Percentiles rank a stretch among this genome's conserved stretches.
These are phyloP conservation scores for Epithemia pelagica DNA, from an alignment of 108 stramenopile species.

Conservation along the genomic window DNA sequence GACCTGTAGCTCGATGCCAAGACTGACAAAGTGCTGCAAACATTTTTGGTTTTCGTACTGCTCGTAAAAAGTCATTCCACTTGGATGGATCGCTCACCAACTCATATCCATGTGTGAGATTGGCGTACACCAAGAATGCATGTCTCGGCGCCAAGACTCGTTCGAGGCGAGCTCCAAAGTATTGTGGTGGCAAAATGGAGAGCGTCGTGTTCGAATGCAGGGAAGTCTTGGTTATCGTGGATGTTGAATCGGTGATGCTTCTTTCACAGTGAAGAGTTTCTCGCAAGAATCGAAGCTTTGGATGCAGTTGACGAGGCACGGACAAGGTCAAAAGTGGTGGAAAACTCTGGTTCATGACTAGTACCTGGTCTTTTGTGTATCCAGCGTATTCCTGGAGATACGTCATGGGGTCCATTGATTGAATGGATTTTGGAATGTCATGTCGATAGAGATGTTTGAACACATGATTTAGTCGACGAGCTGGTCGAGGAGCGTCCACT, in stretches of 20 bases:
- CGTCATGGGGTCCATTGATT: conserved; percentile 27
- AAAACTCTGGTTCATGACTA: conserved; percentile 47
- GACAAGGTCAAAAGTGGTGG: conserved; percentile 65
- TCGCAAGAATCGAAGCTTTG: conserved; percentile 70
- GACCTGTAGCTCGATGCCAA: conserved; percentile 17
- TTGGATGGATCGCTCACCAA: conserved; percentile 9
- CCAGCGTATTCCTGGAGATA: conserved; percentile 44
- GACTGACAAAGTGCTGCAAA: conserved; percentile 70
- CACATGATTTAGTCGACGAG: conserved; percentile 66
- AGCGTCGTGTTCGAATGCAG: neutral
- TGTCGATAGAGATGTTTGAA: conserved; percentile 74
- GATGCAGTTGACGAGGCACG: conserved; percentile 58
- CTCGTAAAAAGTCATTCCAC: conserved; percentile 54
- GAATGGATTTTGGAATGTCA: conserved; percentile 24
- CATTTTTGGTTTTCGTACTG: conserved; percentile 55
- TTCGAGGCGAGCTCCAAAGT: conserved; percentile 72
- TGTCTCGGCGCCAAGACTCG: conserved; percentile 68
- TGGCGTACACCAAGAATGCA: conserved; percentile 58
- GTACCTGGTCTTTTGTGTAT: conserved; percentile 46
- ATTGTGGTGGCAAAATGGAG: conserved; percentile 40
- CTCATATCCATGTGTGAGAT: conserved; percentile 31
- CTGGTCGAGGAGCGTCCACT: conserved; percentile 44
- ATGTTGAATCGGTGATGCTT: neutral
- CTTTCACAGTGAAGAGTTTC: conserved; percentile 49
- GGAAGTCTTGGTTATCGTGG: neutral